phyloP scores from a whole-genome alignment of 2,329 filamentous ascomycete genomes.

The Colletotrichum gigasporum region DNA sequence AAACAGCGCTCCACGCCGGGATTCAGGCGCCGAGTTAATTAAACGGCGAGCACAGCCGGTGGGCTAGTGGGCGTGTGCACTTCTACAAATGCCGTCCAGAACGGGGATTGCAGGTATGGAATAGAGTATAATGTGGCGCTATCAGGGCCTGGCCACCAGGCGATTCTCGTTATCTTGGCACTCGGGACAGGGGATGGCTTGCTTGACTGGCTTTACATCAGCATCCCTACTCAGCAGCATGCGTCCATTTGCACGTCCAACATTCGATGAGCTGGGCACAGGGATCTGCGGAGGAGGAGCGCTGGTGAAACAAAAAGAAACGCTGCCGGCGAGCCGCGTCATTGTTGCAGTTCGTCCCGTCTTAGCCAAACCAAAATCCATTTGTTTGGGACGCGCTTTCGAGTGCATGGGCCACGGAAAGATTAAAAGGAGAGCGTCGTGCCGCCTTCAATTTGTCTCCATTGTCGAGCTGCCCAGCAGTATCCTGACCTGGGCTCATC shows the following conservation, averaged over 20 bases:
- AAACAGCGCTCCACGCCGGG: background rate
- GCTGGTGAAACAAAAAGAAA: constrained; percentile 23
- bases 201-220: background rate
- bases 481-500: background rate
- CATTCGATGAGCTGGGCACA: background rate
- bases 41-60: constrained; percentile 8
- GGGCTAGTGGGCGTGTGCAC: background rate
- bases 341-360: constrained; percentile 9
- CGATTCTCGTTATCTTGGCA: constrained; percentile 3
- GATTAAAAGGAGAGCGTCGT: background rate
- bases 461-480: background rate
- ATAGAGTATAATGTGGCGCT: constrained; percentile 17
- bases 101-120: constrained; percentile 11
- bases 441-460: background rate
- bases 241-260: background rate
- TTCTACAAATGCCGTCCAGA: constrained; percentile 2
- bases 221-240: background rate
- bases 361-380: background rate
- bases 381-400: constrained; percentile 12
- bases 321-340: constrained; percentile 15
- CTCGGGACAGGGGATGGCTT: constrained; percentile 8
- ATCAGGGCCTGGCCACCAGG: constrained; percentile 15
- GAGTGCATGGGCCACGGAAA: background rate
- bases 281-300: background rate
- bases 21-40: constrained; percentile 15